Evolutionary conservation across 164 flowering plant genomes (phyloP).

Genomic region (Vitis labrusca): DNA sequence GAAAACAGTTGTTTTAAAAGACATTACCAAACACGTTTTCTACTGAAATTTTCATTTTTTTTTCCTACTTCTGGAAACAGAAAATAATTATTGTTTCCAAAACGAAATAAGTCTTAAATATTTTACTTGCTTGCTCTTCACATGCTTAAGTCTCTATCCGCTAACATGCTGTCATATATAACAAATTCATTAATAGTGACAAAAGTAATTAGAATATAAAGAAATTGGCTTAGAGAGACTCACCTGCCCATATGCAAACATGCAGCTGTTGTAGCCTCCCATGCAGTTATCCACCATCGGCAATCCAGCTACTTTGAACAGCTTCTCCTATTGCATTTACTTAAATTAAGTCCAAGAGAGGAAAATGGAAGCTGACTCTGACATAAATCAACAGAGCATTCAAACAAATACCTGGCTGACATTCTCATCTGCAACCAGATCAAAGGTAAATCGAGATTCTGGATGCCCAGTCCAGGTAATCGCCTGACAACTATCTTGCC

Average conservation of each 20-base stretch:
- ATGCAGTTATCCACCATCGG: slow-evolving; percentile 97
- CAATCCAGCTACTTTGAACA: slow-evolving; percentile 91
- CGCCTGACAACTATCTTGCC: slow-evolving; percentile 76
- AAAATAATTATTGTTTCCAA: too few relatives aligned
- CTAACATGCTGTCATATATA: not conserved
- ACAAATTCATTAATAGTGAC: not conserved
- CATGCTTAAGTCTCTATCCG: not conserved
- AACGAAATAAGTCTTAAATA: too few relatives aligned
- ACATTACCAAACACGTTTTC: too few relatives aligned
- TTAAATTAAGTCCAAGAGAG: not conserved
- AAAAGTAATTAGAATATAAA: slow-evolving; percentile 2
- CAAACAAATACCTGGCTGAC: slow-evolving; percentile 70
- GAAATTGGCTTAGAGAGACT: slow-evolving; percentile 14
- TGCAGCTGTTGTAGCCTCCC: slow-evolving; percentile 96
- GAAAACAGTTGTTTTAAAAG: too few relatives aligned
- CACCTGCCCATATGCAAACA: slow-evolving; percentile 99
- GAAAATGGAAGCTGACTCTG: not conserved
- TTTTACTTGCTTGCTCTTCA: not conserved
- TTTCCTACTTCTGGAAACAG: too few relatives aligned
- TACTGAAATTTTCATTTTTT: too few relatives aligned
- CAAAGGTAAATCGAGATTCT: slow-evolving; percentile 92
- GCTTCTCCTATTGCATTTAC: slow-evolving; percentile 62
- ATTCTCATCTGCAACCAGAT: slow-evolving; percentile 89
- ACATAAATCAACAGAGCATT: not conserved
- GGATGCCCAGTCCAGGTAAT: slow-evolving; percentile 95